Percentiles rank a stretch among this genome's conserved stretches.
These are phyloP conservation scores for Wickerhamiella allomyrinae DNA, from an alignment of 805 yeast species.

Conservation along the genomic window DNA sequence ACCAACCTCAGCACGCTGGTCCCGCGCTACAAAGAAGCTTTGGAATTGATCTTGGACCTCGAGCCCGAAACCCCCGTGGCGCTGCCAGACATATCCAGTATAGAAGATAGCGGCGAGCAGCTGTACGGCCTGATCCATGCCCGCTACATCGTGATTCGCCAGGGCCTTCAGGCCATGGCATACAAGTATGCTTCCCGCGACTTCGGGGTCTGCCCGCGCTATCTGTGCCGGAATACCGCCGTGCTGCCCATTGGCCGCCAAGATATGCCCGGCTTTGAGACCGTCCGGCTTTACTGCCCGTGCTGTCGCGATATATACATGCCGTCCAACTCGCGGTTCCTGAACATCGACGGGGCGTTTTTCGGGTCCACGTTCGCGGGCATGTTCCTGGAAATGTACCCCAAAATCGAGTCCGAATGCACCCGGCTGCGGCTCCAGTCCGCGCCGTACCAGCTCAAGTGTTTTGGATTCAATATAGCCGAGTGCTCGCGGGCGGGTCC, in stretches of 20 bases:
- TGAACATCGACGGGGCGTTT: constrained; percentile 89
- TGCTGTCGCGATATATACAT: constrained; percentile 83
- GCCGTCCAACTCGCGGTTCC: constrained; percentile 74
- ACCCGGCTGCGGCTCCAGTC: constrained; percentile 37
- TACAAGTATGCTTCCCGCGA: constrained; percentile 78
- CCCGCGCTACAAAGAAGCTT: constrained; percentile 81
- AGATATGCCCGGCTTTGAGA: constrained; percentile 82
- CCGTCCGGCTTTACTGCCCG: constrained; percentile 87
- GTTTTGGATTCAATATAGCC: constrained; percentile 77
- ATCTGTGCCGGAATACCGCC: constrained; percentile 78
- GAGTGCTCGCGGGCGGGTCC: constrained; percentile 70
- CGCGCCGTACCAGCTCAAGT: constrained; percentile 40
- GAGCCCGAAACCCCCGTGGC: constrained; percentile 44
- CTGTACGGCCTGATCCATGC: constrained; percentile 92
- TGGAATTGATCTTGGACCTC: constrained; percentile 78
- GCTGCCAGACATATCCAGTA: constrained; percentile 54
- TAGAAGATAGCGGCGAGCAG: constrained; percentile 83
- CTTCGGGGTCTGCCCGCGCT: constrained; percentile 87
- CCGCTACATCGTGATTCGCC: constrained; percentile 74
- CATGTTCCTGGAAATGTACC: constrained; percentile 74
- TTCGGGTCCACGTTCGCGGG: constrained; percentile 96
- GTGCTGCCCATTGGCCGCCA: constrained; percentile 82
- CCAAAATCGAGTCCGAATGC: constrained; percentile 75
- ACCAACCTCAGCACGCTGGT: constrained; percentile 79
- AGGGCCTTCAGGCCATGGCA: constrained; percentile 75